Conservation (phyloP, 441 rosid genomes). For the Eruca vesicaria region DNA sequence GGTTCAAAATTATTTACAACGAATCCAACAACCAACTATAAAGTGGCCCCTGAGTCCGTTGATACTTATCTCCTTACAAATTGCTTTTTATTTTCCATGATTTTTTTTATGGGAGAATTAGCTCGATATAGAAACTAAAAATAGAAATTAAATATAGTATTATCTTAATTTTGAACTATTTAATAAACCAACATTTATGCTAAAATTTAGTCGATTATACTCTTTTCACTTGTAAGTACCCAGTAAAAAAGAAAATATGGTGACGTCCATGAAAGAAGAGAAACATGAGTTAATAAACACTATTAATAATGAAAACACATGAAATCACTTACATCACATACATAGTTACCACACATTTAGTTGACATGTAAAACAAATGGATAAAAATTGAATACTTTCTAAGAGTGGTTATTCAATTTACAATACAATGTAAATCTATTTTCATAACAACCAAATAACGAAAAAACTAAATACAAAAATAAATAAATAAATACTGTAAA, state of each 20-base stretch:
- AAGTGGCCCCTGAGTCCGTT: background rate
- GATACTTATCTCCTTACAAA: background rate
- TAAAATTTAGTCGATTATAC: no score
- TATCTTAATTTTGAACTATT: no score
- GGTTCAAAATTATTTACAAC: background rate
- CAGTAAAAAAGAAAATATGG: no score
- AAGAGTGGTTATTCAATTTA: background rate
- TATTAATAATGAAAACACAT: background rate
- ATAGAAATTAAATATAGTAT: no score
- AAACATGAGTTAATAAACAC: no score
- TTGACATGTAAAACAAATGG: background rate
- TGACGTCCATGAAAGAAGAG: no score
- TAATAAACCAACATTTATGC: no score
- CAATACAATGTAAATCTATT: background rate
- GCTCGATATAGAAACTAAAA: no score
- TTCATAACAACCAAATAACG: background rate
- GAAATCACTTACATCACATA: background rate
- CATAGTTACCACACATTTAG: background rate
- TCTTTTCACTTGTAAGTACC: no score
- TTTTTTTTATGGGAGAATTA: no score
- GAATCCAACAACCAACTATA: conserved; percentile 8
- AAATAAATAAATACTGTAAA: background rate
- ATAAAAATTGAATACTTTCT: background rate
- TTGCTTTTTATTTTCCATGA: background rate
- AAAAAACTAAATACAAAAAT: background rate